A percentile compares a stretch with the other conserved stretches of the same genome.
phyloP scores from a whole-genome alignment of 2,329 filamentous ascomycete genomes.

The Ceratocystis cacaofunesta region DNA sequence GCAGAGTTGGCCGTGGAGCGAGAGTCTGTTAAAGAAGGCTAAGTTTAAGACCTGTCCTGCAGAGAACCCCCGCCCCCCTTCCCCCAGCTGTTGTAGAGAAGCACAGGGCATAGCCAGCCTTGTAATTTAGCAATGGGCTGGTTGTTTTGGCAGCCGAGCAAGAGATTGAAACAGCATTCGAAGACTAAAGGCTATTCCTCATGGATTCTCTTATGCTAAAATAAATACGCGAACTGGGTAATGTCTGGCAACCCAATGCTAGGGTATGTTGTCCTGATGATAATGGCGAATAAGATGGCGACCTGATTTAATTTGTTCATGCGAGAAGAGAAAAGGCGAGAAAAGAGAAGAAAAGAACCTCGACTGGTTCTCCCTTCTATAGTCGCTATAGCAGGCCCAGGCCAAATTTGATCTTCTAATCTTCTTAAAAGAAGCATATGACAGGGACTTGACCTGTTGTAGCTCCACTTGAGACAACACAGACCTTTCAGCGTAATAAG shows the following conservation, averaged over 20 bases:
- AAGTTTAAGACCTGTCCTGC: neutral
- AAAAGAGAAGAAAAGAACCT: neutral
- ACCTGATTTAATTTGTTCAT: neutral
- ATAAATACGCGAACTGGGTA: neutral
- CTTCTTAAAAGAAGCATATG: constrained; percentile 1
- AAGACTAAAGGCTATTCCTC: no score
- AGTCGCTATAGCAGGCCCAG: neutral
- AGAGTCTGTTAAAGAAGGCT: no score
- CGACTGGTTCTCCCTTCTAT: neutral
- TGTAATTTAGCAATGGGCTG: neutral
- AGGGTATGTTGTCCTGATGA: no score
- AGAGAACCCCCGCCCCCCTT: neutral
- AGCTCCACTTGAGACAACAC: constrained; percentile 5
- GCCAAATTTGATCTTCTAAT: neutral
- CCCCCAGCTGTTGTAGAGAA: neutral
- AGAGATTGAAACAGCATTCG: neutral
- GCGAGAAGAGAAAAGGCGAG: neutral
- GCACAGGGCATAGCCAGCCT: neutral
- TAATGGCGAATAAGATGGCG: neutral
- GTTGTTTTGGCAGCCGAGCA: constrained; percentile 1
- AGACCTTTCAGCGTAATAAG: neutral
- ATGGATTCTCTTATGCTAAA: neutral
- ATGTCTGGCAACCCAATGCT: no score
- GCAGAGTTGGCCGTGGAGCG: no score
- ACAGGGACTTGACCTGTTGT: neutral